Base-by-base conservation (phyloP, 108 stramenopile species). In the Nitzschia sp. region DNA sequence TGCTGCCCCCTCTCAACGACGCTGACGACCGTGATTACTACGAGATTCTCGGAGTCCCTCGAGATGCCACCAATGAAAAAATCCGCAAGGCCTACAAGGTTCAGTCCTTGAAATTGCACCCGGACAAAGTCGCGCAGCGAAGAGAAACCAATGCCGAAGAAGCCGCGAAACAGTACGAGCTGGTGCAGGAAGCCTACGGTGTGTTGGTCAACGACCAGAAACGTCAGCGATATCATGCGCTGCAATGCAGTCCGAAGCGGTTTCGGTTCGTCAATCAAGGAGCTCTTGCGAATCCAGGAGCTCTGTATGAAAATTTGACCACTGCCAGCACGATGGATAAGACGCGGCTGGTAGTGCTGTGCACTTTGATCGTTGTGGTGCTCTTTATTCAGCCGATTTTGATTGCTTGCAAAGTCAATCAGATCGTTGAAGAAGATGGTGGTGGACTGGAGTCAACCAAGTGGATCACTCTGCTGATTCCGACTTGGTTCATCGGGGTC, bases 31-130 rank as follows among this genome's bases (percentile, higher is more conserved):
- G 58, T 22, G 85, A 88, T 34, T 93, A 73, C 71, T 93, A 93
- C 72, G 75, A 70, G 17, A 63, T 93, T 47, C 73, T 93, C 9
- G 85, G 73, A 23, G 56, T 93, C 16, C 30, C 71, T 29, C 58
- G 52, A 27, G 65, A 63, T 61, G 86, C 88, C 21, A 84, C 75
- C 3, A 56, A 74, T 9, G 90, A 91, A 35, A 84, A 88, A 45
- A 78, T 94, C 53, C 81, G 85, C 65, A 90, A 87, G 68, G 93
- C 93, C 28, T 94, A 94, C 81, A 75, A 81, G 52, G 85, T 88
- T 44, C 73, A 72, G 22, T 81, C 80, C 8, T 72, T 94, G 45
- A 68, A 69, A 66, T 66, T 89, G 54, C 93, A 94, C 55, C 93
- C 93, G 53, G 93, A 94, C 68, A 94, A 91, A 56, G 45, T 91